These are phyloP conservation scores for Paralagenidium karlingii DNA, from an alignment of 352 stramenopile species.

Conservation along the genomic window DNA sequence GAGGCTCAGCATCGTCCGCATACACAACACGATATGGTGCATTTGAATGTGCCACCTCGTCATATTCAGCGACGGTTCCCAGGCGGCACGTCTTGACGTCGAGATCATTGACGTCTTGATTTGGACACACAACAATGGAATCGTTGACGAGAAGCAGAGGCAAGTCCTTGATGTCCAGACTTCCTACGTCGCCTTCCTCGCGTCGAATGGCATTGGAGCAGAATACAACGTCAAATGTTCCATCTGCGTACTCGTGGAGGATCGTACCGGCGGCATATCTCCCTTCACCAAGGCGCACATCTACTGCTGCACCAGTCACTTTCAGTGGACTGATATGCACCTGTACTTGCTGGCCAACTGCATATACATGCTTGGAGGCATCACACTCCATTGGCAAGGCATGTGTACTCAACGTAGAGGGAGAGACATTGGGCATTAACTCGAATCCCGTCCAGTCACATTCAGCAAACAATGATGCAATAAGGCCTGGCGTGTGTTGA, in stretches of 20 bases:
- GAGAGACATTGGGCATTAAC: no score
- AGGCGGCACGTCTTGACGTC: conserved; percentile 8
- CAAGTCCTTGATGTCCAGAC: conserved; percentile 25
- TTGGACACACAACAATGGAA: conserved; percentile 22
- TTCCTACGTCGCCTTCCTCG: conserved; percentile 23
- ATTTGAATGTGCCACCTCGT: conserved; percentile 9
- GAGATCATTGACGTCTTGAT: neutral
- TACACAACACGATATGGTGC: conserved; percentile 20
- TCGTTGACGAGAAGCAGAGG: conserved; percentile 13
- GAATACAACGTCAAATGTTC: conserved; percentile 27
- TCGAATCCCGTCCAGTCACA: conserved; percentile 64
- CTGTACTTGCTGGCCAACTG: conserved; percentile 16
- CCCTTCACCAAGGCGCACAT: conserved; percentile 16
- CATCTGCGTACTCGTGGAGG: conserved; percentile 19
- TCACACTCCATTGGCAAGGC: no score
- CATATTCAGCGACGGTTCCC: conserved; percentile 15
- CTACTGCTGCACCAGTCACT: conserved; percentile 28
- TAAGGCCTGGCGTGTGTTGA: conserved; percentile 38
- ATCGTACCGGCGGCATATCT: conserved; percentile 30
- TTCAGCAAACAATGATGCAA: conserved; percentile 32
- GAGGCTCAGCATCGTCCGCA: conserved; percentile 10
- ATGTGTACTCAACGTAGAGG: no score
- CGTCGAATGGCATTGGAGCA: conserved; percentile 18
- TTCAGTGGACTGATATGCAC: conserved; percentile 17
- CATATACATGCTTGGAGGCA: no score